Evolutionary conservation across 2,329 filamentous ascomycete genomes (phyloP), one percentile per base, ranked within the genome.

Genomic region (Onygena corvina): DNA sequence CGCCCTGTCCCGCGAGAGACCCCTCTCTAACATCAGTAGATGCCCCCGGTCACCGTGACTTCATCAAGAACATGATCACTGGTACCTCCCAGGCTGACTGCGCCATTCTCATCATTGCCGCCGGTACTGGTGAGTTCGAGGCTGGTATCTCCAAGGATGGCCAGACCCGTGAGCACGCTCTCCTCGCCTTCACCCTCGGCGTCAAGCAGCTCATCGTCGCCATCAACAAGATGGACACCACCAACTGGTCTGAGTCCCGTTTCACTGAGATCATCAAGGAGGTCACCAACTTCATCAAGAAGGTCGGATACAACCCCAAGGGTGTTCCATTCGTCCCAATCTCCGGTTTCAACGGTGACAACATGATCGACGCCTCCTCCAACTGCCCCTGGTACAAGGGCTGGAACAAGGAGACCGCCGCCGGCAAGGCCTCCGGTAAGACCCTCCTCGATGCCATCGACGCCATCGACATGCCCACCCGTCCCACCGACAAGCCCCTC

Each of bases 51-150:
- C 92, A 98, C 78, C 90, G 92, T 92, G 92, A 98, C 72, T 98
- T 96, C 83, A 96, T 98, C 87, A 98, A 98, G 90, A 98, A 96
- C 89, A 98, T 98, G 92, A 98, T 98, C 76, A 96, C 92, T 84
- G 92, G 92, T 89, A 96, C 92, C 71, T 98, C 92, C 75, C 92
- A 96, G 85, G 92, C 92, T 67, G 92, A 98, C 72, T 96, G 92
- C 78, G 92, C 92, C 70, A 87, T 98, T 74, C 89, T 98, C 80
- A 96, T 98, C 79, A 98, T 98, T 76, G 92, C 90, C 67, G 88
- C 92, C 69, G 92, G 92, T 81, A 94, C 88, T 87, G 92, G 92
- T 95, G 92, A 98, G 83, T 98, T 98, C 84, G 92, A 98, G 84
- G 92, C 92, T 84, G 92, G 92, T 96, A 98, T 98, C 86, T 96